Evolutionary conservation across 2,329 filamentous ascomycete species (phyloP).

Genomic region (Colletotrichum sojae): DNA sequence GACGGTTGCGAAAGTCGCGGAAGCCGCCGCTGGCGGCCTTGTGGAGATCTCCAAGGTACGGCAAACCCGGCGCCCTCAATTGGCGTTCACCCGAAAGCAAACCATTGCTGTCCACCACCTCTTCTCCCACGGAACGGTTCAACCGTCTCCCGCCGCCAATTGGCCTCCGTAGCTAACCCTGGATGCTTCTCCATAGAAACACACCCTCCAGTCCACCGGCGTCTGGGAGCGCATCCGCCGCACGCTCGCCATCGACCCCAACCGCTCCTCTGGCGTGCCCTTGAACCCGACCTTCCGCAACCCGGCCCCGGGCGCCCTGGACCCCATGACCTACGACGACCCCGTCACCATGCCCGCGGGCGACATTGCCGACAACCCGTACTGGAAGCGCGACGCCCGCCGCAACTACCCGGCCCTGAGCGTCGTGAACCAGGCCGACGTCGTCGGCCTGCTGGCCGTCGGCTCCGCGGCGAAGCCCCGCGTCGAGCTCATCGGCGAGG

Average conservation of each 20-base stretch:
- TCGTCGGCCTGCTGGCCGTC: constrained; percentile 86
- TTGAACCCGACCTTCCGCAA: constrained; percentile 94
- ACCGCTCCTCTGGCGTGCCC: constrained; percentile 91
- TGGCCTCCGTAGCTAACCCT: constrained; percentile 42
- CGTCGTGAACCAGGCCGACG: constrained; percentile 86
- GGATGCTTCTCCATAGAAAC: constrained; percentile 76
- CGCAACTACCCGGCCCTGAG: constrained; percentile 86
- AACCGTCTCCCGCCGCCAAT: neutral
- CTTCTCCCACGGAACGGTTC: constrained; percentile 35
- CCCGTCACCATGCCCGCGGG: constrained; percentile 87
- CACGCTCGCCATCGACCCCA: constrained; percentile 83
- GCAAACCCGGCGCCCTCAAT: constrained; percentile 15
- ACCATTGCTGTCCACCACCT: neutral
- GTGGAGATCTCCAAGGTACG: constrained; percentile 73
- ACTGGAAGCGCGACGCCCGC: constrained; percentile 95
- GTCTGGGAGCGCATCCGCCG: constrained; percentile 89
- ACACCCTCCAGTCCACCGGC: constrained; percentile 91
- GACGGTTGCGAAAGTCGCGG: constrained; percentile 69
- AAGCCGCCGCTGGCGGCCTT: constrained; percentile 65
- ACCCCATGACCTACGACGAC: constrained; percentile 82
- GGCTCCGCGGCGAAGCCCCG: constrained; percentile 87
- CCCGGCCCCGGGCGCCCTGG: constrained; percentile 81
- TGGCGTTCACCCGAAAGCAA: constrained; percentile 17
- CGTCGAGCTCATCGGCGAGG: constrained; percentile 81
- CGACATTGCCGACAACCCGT: constrained; percentile 91